These are phyloP conservation scores for Esteya vermicola DNA, from an alignment of 2,329 filamentous ascomycete genomes.

Conservation along the genomic window DNA sequence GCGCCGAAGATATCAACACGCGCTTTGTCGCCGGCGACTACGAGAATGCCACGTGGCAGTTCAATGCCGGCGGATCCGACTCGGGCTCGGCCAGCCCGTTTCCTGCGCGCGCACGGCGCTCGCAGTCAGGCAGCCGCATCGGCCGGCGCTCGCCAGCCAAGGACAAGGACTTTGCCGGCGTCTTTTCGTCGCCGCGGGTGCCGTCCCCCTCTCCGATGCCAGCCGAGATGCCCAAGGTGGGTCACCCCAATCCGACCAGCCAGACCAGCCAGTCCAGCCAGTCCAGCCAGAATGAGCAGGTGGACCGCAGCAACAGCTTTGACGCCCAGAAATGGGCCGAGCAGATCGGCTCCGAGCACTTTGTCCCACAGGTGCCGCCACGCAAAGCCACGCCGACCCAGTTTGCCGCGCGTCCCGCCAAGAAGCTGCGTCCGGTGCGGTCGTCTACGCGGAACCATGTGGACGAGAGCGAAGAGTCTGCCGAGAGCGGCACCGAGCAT, in stretches of 20 bases:
- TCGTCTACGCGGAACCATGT: conserved; percentile 11
- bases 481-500: neutral
- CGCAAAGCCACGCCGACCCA: conserved; percentile 29
- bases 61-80: conserved; percentile 31
- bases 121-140: conserved; percentile 24
- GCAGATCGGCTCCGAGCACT: conserved; percentile 39
- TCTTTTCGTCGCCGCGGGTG: neutral
- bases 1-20: conserved; percentile 47
- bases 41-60: conserved; percentile 28
- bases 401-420: conserved; percentile 25
- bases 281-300: neutral
- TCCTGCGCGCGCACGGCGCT: conserved; percentile 18
- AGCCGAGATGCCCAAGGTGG: conserved; percentile 3
- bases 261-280: too few species aligned
- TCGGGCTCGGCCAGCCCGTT: conserved; percentile 10
- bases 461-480: conserved; percentile 18
- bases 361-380: conserved; percentile 27
- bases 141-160: conserved; percentile 20
- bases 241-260: too few species aligned
- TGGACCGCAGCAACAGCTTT: conserved; percentile 23
- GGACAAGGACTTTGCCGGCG: too few species aligned
- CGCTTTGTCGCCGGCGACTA: conserved; percentile 39
- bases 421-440: conserved; percentile 43
- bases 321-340: conserved; percentile 39
- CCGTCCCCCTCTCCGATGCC: conserved; percentile 7